A percentile compares a stretch with the other conserved stretches of the same genome.
These are phyloP conservation scores for Penicillium salamii DNA, from an alignment of 495 filamentous ascomycete species.

Conservation along the genomic window DNA sequence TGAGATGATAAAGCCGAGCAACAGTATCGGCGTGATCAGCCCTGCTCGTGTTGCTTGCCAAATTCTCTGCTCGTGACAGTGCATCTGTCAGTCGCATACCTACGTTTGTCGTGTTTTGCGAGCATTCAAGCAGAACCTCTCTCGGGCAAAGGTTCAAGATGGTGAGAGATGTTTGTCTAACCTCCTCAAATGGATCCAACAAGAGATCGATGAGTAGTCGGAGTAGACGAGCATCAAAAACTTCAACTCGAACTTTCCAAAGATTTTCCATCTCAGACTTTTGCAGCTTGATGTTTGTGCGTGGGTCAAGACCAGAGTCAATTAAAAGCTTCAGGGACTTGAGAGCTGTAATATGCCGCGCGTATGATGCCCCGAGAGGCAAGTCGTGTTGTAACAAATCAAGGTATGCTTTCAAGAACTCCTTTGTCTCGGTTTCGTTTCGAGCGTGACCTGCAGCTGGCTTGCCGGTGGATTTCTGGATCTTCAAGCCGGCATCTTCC, in stretches of 20 bases:
- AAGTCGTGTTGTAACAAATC: slow-evolving; percentile 70
- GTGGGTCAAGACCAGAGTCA: slow-evolving; percentile 49
- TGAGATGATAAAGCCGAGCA: slow-evolving; percentile 57
- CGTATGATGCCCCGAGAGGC: slow-evolving; percentile 74
- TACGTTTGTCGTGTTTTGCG: slow-evolving; percentile 3
- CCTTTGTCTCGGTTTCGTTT: slow-evolving; percentile 44
- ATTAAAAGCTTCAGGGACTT: slow-evolving; percentile 62
- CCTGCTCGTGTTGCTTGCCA: slow-evolving; percentile 69
- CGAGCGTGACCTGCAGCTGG: slow-evolving; percentile 11
- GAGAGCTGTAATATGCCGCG: slow-evolving; percentile 77
- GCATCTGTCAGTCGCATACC: slow-evolving; percentile 28
- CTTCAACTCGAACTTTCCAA: slow-evolving; percentile 54
- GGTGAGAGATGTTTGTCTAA: slow-evolving; percentile 62
- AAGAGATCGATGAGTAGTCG: slow-evolving; percentile 69
- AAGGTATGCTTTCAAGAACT: slow-evolving; percentile 68
- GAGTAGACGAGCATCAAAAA: slow-evolving; percentile 50
- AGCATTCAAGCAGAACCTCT: slow-evolving; percentile 20
- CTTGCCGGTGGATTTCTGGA: slow-evolving; percentile 8
- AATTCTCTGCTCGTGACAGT: slow-evolving; percentile 34
- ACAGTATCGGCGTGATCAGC: slow-evolving; percentile 86
- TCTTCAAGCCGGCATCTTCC: slow-evolving; percentile 12
- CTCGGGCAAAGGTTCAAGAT: slow-evolving; percentile 52
- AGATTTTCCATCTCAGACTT: slow-evolving; percentile 23
- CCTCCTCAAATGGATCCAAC: slow-evolving; percentile 89
- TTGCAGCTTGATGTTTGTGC: slow-evolving; percentile 24